Evolutionary conservation across 257 asterid species (phyloP).

Genomic region (Solanum virginianum): DNA sequence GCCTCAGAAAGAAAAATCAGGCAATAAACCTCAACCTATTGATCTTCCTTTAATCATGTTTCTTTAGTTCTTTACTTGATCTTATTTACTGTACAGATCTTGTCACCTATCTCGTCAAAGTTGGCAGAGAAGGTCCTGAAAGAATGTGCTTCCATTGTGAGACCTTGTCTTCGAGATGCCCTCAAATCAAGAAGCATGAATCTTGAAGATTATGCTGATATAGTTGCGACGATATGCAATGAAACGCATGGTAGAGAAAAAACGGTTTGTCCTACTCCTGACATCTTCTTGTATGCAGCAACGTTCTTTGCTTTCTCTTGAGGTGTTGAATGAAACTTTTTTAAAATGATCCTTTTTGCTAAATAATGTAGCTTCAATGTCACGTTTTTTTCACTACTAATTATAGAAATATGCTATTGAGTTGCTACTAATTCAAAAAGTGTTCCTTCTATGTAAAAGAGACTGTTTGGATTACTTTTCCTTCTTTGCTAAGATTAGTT

Average conservation of each 20-base stretch:
- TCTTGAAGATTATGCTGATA: conserved; percentile 4
- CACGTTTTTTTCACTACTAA: background rate
- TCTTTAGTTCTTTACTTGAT: background rate
- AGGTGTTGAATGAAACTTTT: background rate
- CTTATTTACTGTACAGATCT: conserved; percentile 10
- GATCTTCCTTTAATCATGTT: background rate
- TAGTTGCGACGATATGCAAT: conserved; percentile 18
- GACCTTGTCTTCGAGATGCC: conserved; percentile 19
- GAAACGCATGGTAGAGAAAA: conserved; percentile 3
- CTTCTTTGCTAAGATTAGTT: background rate
- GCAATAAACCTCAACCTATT: conserved; percentile 3
- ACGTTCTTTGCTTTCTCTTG: background rate
- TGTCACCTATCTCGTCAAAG: conserved; percentile 16
- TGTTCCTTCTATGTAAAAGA: background rate
- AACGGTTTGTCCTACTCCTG: conserved; percentile 4
- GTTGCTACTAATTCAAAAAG: background rate
- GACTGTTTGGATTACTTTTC: background rate
- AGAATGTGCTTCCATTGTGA: conserved; percentile 15
- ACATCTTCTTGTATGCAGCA: background rate
- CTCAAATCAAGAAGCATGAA: conserved; percentile 8
- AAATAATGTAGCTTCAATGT: background rate
- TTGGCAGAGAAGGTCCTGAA: conserved; percentile 19
- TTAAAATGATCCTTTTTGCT: background rate
- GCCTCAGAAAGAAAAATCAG: conserved; percentile 24
- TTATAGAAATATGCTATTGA: background rate